phyloP scores from a whole-genome alignment of 2,329 filamentous ascomycete species.

The Penicillium decumbens region DNA sequence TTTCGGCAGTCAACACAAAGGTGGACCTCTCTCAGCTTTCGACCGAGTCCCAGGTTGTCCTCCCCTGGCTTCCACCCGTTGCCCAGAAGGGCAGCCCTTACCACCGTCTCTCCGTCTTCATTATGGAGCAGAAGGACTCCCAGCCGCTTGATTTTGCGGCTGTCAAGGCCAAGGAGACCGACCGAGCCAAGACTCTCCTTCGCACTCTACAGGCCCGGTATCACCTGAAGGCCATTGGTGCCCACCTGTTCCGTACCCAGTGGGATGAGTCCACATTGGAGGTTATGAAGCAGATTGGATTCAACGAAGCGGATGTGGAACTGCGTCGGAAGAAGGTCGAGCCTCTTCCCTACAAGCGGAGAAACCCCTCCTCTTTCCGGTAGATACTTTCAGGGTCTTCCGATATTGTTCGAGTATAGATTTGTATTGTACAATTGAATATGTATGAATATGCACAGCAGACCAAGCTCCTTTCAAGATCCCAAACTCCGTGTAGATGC shows the following conservation, averaged over 20 bases:
- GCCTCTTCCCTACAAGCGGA: slow-evolving; percentile 60
- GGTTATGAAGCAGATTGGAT: slow-evolving; percentile 75
- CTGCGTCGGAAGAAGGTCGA: slow-evolving; percentile 75
- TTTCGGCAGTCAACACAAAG: slow-evolving; percentile 57
- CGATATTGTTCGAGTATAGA: slow-evolving; percentile 25
- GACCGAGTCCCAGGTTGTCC: slow-evolving; percentile 60
- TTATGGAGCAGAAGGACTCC: slow-evolving; percentile 72
- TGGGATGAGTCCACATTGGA: slow-evolving; percentile 86
- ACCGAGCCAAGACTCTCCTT: slow-evolving; percentile 67
- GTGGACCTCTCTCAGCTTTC: slow-evolving; percentile 63
- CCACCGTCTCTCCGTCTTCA: slow-evolving; percentile 77
- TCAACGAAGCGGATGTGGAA: slow-evolving; percentile 75
- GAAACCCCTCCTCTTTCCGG: slow-evolving; percentile 47
- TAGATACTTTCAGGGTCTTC: slow-evolving; percentile 24
- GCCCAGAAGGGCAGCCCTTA: slow-evolving; percentile 87
- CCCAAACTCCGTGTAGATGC: slow-evolving; percentile 30
- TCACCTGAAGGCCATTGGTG: slow-evolving; percentile 67
- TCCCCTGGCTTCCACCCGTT: slow-evolving; percentile 79
- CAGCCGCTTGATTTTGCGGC: slow-evolving; percentile 55
- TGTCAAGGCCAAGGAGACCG: slow-evolving; percentile 49
- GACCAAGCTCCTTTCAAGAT: slow-evolving; percentile 17
- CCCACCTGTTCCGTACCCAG: slow-evolving; percentile 78
- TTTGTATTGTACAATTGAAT: slow-evolving; percentile 42
- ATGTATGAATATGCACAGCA: slow-evolving; percentile 42
- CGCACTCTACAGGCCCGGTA: slow-evolving; percentile 69